phyloP scores from a whole-genome alignment of 257 asterid species.

The Plantago major region DNA sequence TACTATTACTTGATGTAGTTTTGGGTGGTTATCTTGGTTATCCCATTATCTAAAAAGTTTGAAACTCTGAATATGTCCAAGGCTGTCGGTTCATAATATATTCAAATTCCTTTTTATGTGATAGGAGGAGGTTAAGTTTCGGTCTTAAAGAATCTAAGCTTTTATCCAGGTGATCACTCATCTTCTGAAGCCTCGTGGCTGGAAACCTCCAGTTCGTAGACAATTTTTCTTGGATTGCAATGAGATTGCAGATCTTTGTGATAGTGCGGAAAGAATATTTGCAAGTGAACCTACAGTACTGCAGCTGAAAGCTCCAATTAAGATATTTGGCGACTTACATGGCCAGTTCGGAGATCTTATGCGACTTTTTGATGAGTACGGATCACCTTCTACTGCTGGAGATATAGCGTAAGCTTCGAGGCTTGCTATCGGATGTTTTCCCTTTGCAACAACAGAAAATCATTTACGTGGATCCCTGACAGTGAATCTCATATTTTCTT shows the following conservation, averaged over 20 bases:
- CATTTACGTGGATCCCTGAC: no score
- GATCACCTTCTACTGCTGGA: constrained; percentile 96
- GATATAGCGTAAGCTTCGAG: constrained; percentile 70
- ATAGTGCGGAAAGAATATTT: constrained; percentile 92
- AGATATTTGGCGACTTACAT: constrained; percentile 96
- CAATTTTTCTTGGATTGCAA: constrained; percentile 96
- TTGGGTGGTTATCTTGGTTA: no score
- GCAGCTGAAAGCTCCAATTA: constrained; percentile 92
- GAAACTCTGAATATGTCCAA: no score
- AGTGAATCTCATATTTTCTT: no score
- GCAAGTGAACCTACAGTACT: constrained; percentile 88
- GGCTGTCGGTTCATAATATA: no score
- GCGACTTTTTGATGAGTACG: constrained; percentile 97
- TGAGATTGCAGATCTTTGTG: constrained; percentile 98
- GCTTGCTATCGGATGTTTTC: background rate
- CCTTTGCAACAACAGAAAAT: no score
- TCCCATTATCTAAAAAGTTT: no score
- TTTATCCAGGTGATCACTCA: constrained; percentile 70
- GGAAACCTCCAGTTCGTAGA: constrained; percentile 97
- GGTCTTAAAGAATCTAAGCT: constrained; percentile 12
- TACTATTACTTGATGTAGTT: no score
- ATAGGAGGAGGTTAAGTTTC: background rate
- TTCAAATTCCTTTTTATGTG: no score
- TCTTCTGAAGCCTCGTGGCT: constrained; percentile 94
- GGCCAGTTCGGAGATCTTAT: constrained; percentile 99